Evolutionary conservation across 768 basidiomycete species (phyloP).

Genomic region (Rhodotorula toruloides): DNA sequence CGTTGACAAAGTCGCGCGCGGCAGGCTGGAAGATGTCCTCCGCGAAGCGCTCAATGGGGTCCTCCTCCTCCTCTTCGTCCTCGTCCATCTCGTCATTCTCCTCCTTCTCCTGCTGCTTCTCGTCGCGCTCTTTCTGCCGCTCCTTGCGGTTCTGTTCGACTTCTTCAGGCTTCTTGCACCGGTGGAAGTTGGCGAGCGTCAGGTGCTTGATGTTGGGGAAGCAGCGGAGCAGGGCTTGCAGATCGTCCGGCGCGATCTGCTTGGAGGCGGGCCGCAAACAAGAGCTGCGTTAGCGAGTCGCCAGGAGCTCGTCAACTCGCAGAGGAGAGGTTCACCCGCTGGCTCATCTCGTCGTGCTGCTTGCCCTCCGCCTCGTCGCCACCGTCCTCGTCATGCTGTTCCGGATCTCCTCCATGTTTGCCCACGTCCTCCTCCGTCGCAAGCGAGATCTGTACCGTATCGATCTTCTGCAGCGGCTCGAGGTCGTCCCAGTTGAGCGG

Average conservation of each 20-base stretch:
- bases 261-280: not conserved
- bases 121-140: too few species aligned
- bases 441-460: constrained; percentile 15
- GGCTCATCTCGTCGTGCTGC: not conserved
- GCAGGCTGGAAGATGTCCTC: constrained; percentile 21
- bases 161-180: constrained; percentile 8
- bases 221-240: constrained; percentile 6
- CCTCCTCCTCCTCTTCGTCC: not conserved
- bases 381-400: not conserved
- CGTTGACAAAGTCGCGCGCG: constrained; percentile 16
- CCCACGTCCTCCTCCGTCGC: constrained; percentile 12
- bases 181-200: constrained; percentile 24
- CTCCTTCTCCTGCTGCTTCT: not conserved
- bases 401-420: not conserved
- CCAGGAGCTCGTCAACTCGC: not conserved
- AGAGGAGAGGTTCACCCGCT: constrained; percentile 1
- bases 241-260: constrained; percentile 16
- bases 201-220: constrained; percentile 20
- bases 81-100: not conserved
- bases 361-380: not conserved
- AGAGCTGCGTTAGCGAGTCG: not conserved
- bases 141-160: too few species aligned
- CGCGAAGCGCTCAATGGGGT: constrained; percentile 9
- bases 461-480: not conserved
- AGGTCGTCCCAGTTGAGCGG: constrained; percentile 12